Percentiles rank a stretch among this genome's conserved stretches.
phyloP scores from a whole-genome alignment of 164 flowering plant genomes.

The Piper betle region DNA sequence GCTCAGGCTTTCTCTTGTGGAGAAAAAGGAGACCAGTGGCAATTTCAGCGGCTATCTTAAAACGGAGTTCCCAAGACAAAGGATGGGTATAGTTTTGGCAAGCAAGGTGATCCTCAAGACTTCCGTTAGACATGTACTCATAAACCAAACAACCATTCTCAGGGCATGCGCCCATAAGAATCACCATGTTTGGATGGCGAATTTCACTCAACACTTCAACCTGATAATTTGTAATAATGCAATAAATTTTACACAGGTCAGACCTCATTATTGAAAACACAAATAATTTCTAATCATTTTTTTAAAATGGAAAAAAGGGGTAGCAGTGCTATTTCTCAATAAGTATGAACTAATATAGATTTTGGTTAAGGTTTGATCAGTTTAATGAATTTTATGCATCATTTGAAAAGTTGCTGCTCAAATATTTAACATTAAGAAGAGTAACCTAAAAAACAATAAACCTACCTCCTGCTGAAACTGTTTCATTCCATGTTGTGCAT shows the following conservation, averaged over 20 bases:
- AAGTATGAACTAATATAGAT: too few species aligned
- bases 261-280: not conserved
- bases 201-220: conserved; percentile 50
- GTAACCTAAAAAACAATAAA: not conserved
- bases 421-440: not conserved
- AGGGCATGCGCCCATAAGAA: conserved; percentile 55
- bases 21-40: conserved; percentile 49
- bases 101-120: conserved; percentile 48
- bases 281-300: too few species aligned
- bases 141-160: conserved; percentile 36
- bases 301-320: too few species aligned
- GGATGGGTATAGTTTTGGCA: conserved; percentile 20
- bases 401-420: too few species aligned
- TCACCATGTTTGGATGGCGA: conserved; percentile 60
- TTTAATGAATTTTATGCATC: too few species aligned
- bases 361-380: too few species aligned
- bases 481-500: conserved; percentile 42
- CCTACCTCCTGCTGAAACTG: conserved; percentile 76
- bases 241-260: not conserved
- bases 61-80: conserved; percentile 40
- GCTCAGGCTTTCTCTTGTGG: conserved; percentile 59
- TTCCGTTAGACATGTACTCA: conserved; percentile 59
- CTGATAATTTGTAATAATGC: conserved; percentile 8
- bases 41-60: conserved; percentile 46
- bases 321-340: too few species aligned